A percentile compares a stretch with the other conserved stretches of the same genome.
Conservation (phyloP, 202 grass and related monocot species). For the Bolboschoenoplectus hybrid region DNA sequence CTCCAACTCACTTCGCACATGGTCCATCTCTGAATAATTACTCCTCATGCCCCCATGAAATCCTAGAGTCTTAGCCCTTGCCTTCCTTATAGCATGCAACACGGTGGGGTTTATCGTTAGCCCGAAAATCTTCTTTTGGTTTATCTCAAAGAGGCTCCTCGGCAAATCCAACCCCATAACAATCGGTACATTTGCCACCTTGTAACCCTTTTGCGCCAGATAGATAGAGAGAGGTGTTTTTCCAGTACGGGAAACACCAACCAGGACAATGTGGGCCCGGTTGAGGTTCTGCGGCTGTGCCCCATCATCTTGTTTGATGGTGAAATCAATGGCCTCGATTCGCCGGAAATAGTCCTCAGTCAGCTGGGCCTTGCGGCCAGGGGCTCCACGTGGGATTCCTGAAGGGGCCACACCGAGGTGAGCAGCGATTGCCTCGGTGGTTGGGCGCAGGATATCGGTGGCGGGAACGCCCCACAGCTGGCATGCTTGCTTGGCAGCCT, state of each 20-base stretch:
- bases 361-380: constrained; percentile 53
- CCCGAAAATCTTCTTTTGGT: constrained; percentile 79
- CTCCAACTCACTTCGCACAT: constrained; percentile 68
- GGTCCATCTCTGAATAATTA: constrained; percentile 95
- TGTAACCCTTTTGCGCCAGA: constrained; percentile 91
- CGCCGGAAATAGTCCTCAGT: constrained; percentile 76
- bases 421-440: constrained; percentile 82
- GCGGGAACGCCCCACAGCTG: constrained; percentile 66
- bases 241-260: constrained; percentile 82
- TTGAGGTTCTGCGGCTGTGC: constrained; percentile 80
- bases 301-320: constrained; percentile 96
- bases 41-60: constrained; percentile 54
- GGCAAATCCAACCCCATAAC: constrained; percentile 83
- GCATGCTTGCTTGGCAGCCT: constrained; percentile 67
- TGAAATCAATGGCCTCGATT: constrained; percentile 92
- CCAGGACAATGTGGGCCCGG: constrained; percentile 65
- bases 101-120: constrained; percentile 70
- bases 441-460: constrained; percentile 77
- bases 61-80: constrained; percentile 77
- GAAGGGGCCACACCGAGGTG: constrained; percentile 87
- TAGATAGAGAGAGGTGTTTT: constrained; percentile 94
- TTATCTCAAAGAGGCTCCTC: constrained; percentile 69
- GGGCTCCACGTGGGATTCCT: constrained; percentile 75
- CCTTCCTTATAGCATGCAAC: constrained; percentile 84
- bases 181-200: constrained; percentile 90